A percentile compares a stretch with the other conserved stretches of the same genome.
Conservation (phyloP, 106 monocot genomes). For the Allium sativum region DNA sequence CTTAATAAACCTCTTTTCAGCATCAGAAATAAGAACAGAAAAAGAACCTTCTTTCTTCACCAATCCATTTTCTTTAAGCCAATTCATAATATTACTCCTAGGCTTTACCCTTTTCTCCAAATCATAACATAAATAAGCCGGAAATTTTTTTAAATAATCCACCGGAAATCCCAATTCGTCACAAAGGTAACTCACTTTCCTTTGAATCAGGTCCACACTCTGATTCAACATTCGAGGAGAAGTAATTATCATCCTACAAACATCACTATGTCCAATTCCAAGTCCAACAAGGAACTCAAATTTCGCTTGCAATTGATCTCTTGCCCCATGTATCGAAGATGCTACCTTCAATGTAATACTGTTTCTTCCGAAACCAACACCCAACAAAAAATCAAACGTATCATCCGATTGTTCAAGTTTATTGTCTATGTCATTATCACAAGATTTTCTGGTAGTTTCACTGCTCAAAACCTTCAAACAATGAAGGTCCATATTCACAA, state of each 20-base stretch:
- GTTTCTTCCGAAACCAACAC: too few relatives aligned
- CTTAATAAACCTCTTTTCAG: slow-evolving; percentile 64
- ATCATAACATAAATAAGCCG: slow-evolving; percentile 64
- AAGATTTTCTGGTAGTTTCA: slow-evolving; percentile 37
- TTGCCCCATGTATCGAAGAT: slow-evolving; percentile 29
- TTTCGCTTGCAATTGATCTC: slow-evolving; percentile 30
- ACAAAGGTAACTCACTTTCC: slow-evolving; percentile 58
- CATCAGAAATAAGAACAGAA: slow-evolving; percentile 57
- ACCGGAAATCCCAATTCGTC: slow-evolving; percentile 38
- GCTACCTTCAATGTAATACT: too few relatives aligned
- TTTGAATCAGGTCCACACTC: slow-evolving; percentile 19
- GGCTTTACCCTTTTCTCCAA: slow-evolving; percentile 72
- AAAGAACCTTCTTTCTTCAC: slow-evolving; percentile 42
- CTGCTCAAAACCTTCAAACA: slow-evolving; percentile 40
- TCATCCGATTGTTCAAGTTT: slow-evolving; percentile 16
- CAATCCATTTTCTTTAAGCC: slow-evolving; percentile 64
- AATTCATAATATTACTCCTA: slow-evolving; percentile 57
- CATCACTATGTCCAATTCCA: slow-evolving; percentile 39
- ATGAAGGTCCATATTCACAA: slow-evolving; percentile 15
- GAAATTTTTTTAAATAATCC: slow-evolving; percentile 51
- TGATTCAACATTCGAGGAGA: slow-evolving; percentile 66
- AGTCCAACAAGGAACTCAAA: slow-evolving; percentile 34
- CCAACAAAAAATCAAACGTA: too few relatives aligned
- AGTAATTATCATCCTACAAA: slow-evolving; percentile 54
- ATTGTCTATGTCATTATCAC: slow-evolving; percentile 25